A percentile compares a stretch with the other conserved stretches of the same genome.
phyloP scores from a whole-genome alignment of 768 basidiomycete genomes.

The Dendrothele bispora region DNA sequence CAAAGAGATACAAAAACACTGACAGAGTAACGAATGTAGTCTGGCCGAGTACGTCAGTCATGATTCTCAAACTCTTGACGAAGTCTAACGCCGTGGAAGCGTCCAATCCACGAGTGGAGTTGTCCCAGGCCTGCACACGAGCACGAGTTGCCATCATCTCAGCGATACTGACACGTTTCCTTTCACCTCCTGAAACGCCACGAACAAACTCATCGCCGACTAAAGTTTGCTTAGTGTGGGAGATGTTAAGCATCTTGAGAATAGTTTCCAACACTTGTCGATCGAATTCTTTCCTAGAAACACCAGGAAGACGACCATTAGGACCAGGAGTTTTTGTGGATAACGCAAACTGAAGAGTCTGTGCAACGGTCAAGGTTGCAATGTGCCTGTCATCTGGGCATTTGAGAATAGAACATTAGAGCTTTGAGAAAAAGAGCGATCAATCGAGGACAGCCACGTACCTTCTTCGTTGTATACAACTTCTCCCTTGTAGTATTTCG shows the following conservation, averaged over 20 bases:
- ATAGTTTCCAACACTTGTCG: constrained; percentile 57
- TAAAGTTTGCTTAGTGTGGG: constrained; percentile 75
- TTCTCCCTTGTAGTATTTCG: constrained; percentile 74
- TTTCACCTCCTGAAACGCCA: constrained; percentile 77
- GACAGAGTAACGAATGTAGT: constrained; percentile 76
- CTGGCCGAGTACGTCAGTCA: constrained; percentile 83
- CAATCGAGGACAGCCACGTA: constrained; percentile 17
- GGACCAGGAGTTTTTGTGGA: constrained; percentile 64
- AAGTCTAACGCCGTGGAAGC: constrained; percentile 90
- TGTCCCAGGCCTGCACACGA: constrained; percentile 81
- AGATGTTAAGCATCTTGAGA: constrained; percentile 79
- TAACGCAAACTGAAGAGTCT: not conserved
- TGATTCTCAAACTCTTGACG: constrained; percentile 72
- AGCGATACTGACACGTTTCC: constrained; percentile 81
- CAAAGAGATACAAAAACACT: not conserved
- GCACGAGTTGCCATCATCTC: constrained; percentile 86
- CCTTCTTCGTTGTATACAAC: constrained; percentile 80
- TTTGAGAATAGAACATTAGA: no score
- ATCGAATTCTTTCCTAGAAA: constrained; percentile 59
- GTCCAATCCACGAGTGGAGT: constrained; percentile 78
- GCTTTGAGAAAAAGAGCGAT: not conserved
- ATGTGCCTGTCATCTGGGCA: constrained; percentile 87
- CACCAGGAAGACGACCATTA: constrained; percentile 63
- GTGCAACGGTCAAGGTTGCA: constrained; percentile 58
- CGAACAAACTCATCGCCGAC: constrained; percentile 87